phyloP scores from a whole-genome alignment of 345 rosid genomes.

The Capsella bursapastoris region DNA sequence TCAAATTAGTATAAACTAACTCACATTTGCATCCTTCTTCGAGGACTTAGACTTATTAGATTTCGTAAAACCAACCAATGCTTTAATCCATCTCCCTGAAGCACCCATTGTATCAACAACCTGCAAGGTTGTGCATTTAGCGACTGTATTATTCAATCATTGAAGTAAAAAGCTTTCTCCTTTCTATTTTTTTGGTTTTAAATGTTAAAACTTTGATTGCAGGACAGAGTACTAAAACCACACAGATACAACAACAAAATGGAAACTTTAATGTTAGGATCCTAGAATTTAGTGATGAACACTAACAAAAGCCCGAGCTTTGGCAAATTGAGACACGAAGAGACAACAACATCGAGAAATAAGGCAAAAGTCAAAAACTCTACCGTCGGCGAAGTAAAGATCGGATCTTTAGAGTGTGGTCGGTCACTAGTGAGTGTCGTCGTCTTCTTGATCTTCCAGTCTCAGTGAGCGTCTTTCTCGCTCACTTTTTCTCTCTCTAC shows the following conservation, averaged over 20 bases:
- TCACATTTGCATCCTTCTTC: conserved; percentile 67
- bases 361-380: not conserved
- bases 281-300: conserved; percentile 3
- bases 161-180: conserved; percentile 4
- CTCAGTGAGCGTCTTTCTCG: conserved; percentile 36
- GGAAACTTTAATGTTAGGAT: conserved; percentile 37
- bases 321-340: not conserved
- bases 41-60: conserved; percentile 74
- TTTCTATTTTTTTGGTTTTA: not conserved
- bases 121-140: conserved; percentile 35
- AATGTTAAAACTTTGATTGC: too few relatives aligned
- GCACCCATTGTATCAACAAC: conserved; percentile 70
- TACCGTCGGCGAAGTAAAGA: conserved; percentile 31
- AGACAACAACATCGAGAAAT: not conserved
- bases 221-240: not conserved
- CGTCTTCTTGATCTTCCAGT: conserved; percentile 17
- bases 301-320: not conserved
- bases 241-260: not conserved
- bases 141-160: conserved; percentile 14
- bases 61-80: conserved; percentile 83
- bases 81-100: conserved; percentile 92
- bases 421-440: conserved; percentile 1
- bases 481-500: not conserved
- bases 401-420: conserved; percentile 26
- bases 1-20: conserved; percentile 26